phyloP scores from a whole-genome alignment of 2,329 filamentous ascomycete genomes.

The Torrubiella hemipterigena region DNA sequence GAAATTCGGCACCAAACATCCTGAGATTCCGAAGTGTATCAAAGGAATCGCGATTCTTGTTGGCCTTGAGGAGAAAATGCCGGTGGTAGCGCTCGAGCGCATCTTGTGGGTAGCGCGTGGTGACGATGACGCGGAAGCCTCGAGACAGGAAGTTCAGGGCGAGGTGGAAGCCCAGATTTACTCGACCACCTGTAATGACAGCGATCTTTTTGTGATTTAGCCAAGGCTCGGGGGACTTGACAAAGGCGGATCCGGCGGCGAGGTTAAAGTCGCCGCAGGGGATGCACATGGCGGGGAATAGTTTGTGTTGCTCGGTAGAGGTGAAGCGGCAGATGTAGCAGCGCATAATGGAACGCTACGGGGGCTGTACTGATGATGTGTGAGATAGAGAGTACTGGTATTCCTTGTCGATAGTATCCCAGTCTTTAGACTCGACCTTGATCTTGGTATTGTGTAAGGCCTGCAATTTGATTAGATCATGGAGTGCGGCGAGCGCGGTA shows the following conservation, averaged over 20 bases:
- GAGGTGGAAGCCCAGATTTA: slow-evolving; percentile 21
- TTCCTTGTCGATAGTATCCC: too few relatives aligned
- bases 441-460: too few relatives aligned
- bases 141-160: slow-evolving; percentile 20
- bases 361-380: too few relatives aligned
- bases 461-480: too few relatives aligned
- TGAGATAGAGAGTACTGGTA: too few relatives aligned
- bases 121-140: slow-evolving; percentile 21
- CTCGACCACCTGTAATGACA: slow-evolving; percentile 20
- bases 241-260: slow-evolving; percentile 12
- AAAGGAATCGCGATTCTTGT: slow-evolving; percentile 10
- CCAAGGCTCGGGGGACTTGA: slow-evolving; percentile 16
- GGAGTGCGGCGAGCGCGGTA: too few relatives aligned
- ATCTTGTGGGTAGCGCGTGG: slow-evolving; percentile 21
- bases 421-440: too few relatives aligned
- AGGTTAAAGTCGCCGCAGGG: slow-evolving; percentile 22
- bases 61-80: slow-evolving; percentile 10
- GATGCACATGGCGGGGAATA: slow-evolving; percentile 16
- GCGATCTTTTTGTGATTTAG: slow-evolving; percentile 14
- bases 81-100: slow-evolving; percentile 15
- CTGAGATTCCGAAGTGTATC: too few relatives aligned
- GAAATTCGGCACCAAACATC: slow-evolving; percentile 21
- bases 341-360: too few relatives aligned
- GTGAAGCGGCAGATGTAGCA: slow-evolving; percentile 21
- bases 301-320: slow-evolving; percentile 8